Evolutionary conservation across 768 basidiomycete species (phyloP).

Genomic region (Boletus pseudopeckii): DNA sequence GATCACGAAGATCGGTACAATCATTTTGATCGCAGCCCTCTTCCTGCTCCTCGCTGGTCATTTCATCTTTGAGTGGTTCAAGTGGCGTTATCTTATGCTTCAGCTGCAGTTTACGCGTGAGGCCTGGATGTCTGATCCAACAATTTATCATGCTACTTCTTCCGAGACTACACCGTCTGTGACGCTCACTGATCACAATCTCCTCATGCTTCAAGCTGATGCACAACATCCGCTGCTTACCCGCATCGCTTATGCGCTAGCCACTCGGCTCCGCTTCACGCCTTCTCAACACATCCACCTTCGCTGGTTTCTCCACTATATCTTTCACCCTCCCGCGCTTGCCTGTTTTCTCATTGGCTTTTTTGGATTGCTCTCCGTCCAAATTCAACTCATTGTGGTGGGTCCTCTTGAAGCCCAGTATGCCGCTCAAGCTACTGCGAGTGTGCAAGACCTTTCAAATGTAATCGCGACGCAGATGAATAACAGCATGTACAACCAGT

Average conservation of each 20-base stretch:
- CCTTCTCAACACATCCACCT: constrained; percentile 64
- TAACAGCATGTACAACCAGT: constrained; percentile 78
- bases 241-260: constrained; percentile 54
- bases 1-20: constrained; percentile 73
- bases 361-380: constrained; percentile 80
- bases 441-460: constrained; percentile 63
- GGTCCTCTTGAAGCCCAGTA: constrained; percentile 70
- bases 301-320: constrained; percentile 87
- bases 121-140: constrained; percentile 75
- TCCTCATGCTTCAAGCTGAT: constrained; percentile 69
- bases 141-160: constrained; percentile 40
- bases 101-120: constrained; percentile 70
- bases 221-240: constrained; percentile 72
- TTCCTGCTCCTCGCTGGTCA: constrained; percentile 70
- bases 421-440: constrained; percentile 54
- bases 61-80: constrained; percentile 83
- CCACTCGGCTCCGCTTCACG: constrained; percentile 49
- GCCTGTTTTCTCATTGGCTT: constrained; percentile 92
- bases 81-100: constrained; percentile 68
- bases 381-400: constrained; percentile 83
- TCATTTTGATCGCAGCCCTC: constrained; percentile 70
- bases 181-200: constrained; percentile 68
- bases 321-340: constrained; percentile 88
- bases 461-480: constrained; percentile 77
- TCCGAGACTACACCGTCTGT: constrained; percentile 45